Percentiles rank a stretch among this genome's conserved stretches.
phyloP scores from a whole-genome alignment of 2,329 filamentous ascomycete species.

The Fusarium torulosum region DNA sequence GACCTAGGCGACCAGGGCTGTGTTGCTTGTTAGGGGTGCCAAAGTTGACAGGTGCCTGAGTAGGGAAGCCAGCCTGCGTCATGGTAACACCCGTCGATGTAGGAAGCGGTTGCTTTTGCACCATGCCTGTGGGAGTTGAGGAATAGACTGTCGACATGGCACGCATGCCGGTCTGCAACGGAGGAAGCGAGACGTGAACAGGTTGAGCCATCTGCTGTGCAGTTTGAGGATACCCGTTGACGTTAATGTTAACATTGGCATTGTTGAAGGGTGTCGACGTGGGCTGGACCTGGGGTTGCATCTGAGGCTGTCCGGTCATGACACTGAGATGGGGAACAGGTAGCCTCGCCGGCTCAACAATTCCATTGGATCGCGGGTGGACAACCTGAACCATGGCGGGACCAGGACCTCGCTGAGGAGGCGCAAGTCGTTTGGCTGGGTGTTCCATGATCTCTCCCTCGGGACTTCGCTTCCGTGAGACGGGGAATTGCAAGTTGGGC shows the following conservation, averaged over 20 bases:
- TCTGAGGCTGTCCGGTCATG: conserved; percentile 60
- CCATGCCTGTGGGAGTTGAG: conserved; percentile 60
- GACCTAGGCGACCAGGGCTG: conserved; percentile 63
- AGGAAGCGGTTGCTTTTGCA: conserved; percentile 52
- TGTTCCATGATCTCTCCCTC: conserved; percentile 66
- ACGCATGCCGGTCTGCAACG: conserved; percentile 70
- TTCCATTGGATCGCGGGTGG: conserved; percentile 39
- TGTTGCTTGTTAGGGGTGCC: conserved; percentile 67
- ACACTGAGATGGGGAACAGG: conserved; percentile 79
- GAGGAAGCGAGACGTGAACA: conserved; percentile 68
- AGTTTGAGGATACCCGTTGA: conserved; percentile 55
- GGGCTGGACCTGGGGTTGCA: conserved; percentile 29
- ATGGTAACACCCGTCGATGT: conserved; percentile 43
- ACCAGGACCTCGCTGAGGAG: conserved; percentile 40
- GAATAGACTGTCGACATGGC: conserved; percentile 84
- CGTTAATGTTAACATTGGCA: conserved; percentile 51
- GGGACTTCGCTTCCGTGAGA: conserved; percentile 63
- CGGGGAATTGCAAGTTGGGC: conserved; percentile 56
- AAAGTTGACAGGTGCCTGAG: conserved; percentile 55
- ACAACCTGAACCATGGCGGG: conserved; percentile 32
- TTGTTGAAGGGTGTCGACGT: conserved; percentile 47
- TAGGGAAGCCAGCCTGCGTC: conserved; percentile 44
- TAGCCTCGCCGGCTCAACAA: conserved; percentile 60
- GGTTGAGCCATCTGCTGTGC: conserved; percentile 49
- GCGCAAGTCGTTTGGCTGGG: conserved; percentile 64